Conservation (phyloP, 495 filamentous ascomycete genomes). For the Aspergillus egyptiacus region DNA sequence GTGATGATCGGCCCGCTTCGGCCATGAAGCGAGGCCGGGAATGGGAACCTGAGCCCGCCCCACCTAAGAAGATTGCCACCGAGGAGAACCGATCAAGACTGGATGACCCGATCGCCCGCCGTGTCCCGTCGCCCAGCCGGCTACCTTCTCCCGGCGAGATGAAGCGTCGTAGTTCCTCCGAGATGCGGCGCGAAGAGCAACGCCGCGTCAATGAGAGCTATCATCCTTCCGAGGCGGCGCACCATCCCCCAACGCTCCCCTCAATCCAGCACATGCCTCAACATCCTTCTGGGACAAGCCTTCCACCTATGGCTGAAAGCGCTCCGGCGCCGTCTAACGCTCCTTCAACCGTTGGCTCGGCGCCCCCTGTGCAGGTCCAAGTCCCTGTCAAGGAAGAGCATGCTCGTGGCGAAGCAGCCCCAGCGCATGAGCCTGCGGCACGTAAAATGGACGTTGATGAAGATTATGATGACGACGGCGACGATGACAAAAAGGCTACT, state of each 20-base stretch:
- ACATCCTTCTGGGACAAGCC: constrained; percentile 40
- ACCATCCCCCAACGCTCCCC: constrained; percentile 71
- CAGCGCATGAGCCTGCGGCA: constrained; percentile 72
- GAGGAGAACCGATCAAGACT: constrained; percentile 82
- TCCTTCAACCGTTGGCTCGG: constrained; percentile 47
- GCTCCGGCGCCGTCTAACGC: constrained; percentile 55
- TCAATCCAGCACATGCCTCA: constrained; percentile 69
- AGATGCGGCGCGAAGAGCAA: constrained; percentile 63
- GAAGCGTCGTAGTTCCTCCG: constrained; percentile 73
- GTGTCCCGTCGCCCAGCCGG: constrained; percentile 58
- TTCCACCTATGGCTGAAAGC: constrained; percentile 52
- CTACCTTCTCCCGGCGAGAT: constrained; percentile 59
- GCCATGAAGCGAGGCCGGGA: constrained; percentile 82
- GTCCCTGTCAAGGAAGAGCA: constrained; percentile 42
- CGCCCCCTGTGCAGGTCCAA: constrained; percentile 35
- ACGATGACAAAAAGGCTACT: constrained; percentile 66
- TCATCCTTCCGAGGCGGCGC: constrained; percentile 84
- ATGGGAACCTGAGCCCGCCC: constrained; percentile 70
- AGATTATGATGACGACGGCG: constrained; percentile 83
- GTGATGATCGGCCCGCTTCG: constrained; percentile 73
- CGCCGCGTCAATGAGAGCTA: constrained; percentile 69
- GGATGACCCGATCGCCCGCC: constrained; percentile 74
- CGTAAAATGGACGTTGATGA: constrained; percentile 97
- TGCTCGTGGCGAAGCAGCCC: constrained; percentile 47
- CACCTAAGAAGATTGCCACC: constrained; percentile 75